Conservation (phyloP, 768 basidiomycete species). For the Rhodosporidiobolus sp. region DNA sequence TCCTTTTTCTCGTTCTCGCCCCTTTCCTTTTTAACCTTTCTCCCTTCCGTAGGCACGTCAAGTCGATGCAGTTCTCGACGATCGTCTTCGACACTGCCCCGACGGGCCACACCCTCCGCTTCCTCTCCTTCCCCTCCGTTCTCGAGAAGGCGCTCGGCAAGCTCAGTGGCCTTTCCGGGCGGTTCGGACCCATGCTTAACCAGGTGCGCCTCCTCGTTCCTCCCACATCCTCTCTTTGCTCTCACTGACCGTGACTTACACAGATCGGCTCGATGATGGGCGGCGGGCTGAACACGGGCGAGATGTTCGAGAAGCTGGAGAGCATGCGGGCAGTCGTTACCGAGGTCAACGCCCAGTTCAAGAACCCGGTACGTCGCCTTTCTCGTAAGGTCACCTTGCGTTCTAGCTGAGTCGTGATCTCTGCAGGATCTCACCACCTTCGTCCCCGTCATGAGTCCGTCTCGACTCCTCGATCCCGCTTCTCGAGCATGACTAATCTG, state of each 20-base stretch:
- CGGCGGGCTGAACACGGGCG: constrained; percentile 75
- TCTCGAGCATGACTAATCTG: not conserved
- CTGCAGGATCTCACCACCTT: constrained; percentile 86
- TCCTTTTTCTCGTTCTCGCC: constrained; percentile 19
- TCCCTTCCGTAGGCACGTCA: constrained; percentile 73
- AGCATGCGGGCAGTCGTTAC: constrained; percentile 95
- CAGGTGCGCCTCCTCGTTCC: constrained; percentile 52
- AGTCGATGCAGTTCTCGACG: constrained; percentile 99
- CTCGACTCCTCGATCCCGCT: not conserved
- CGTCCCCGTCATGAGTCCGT: constrained; percentile 66
- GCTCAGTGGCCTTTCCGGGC: constrained; percentile 83
- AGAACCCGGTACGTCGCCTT: constrained; percentile 73
- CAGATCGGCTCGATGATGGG: constrained; percentile 98
- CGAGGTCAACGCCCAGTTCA: constrained; percentile 98
- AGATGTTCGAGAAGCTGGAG: constrained; percentile 98
- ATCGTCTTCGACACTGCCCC: constrained; percentile 99
- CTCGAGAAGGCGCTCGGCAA: constrained; percentile 96
- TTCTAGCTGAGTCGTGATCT: not conserved
- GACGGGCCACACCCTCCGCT: constrained; percentile 95
- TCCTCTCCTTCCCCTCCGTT: constrained; percentile 97
- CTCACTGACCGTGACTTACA: not conserved
- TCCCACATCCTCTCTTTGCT: not conserved
- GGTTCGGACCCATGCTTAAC: constrained; percentile 95
- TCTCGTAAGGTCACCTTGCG: not conserved
- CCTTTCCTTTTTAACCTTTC: not conserved